phyloP scores from a whole-genome alignment of 2,329 filamentous ascomycete species.

The Cadophora gregata region DNA sequence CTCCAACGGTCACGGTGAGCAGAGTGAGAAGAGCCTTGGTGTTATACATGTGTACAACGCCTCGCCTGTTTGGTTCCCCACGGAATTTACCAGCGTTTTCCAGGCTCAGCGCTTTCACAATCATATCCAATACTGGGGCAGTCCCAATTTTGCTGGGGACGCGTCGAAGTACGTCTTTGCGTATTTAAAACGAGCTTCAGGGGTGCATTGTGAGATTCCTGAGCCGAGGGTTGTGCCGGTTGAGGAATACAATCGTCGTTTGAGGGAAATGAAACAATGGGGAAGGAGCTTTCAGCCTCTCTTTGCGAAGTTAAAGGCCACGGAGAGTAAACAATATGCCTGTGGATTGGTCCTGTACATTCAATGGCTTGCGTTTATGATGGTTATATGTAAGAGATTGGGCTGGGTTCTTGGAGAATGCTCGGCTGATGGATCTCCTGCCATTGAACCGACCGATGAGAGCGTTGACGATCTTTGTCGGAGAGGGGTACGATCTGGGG shows the following conservation, averaged over 20 bases:
- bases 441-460: neutral
- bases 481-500: neutral
- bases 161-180: neutral
- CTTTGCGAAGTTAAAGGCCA: neutral
- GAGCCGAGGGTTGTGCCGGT: neutral
- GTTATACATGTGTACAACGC: neutral
- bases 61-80: neutral
- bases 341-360: neutral
- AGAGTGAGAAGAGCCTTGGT: neutral
- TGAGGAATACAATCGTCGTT: neutral
- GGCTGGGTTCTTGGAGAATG: neutral
- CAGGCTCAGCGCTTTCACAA: slow-evolving; percentile 5
- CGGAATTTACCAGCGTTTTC: neutral
- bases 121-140: slow-evolving; percentile 9
- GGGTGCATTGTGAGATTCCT: neutral
- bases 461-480: neutral
- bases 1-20: neutral
- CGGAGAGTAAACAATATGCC: neutral
- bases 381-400: neutral
- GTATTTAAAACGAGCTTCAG: neutral
- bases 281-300: neutral
- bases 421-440: no score
- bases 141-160: neutral
- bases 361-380: neutral
- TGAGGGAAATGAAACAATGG: slow-evolving; percentile 1